A percentile compares a stretch with the other conserved stretches of the same genome.
Conservation (phyloP, 2,329 filamentous ascomycete genomes). For the Chaetomiaceae sp. region DNA sequence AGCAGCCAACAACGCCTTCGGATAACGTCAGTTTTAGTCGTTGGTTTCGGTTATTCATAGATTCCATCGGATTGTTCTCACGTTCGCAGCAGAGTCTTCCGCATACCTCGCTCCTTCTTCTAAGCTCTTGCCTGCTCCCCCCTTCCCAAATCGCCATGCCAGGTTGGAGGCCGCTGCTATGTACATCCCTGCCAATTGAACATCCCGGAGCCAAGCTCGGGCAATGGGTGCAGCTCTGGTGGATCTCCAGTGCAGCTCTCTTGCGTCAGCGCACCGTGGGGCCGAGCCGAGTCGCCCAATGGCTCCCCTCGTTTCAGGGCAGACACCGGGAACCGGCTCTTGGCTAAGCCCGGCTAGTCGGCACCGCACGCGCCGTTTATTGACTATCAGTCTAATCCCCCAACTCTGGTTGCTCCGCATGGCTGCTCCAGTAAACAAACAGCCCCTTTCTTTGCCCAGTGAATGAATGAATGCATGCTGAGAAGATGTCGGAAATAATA, state of each 20-base stretch:
- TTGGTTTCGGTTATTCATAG: no score
- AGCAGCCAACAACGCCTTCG: no score
- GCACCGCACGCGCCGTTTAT: conserved; percentile 4
- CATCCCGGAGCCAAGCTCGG: background rate
- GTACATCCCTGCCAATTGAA: background rate
- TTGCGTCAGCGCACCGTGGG: conserved; percentile 4
- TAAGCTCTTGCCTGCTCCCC: background rate
- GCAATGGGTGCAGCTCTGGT: background rate
- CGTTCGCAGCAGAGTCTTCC: no score
- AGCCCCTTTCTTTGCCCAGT: background rate
- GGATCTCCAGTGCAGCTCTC: no score
- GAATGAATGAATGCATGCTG: no score
- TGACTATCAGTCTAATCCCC: no score
- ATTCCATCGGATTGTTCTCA: no score
- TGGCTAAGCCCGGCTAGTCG: conserved; percentile 10
- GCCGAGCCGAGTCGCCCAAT: background rate
- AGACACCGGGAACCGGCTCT: background rate
- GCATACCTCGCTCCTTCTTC: background rate
- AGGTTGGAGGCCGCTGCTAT: conserved; percentile 1
- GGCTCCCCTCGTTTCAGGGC: background rate
- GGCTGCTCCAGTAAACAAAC: background rate
- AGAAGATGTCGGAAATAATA: background rate
- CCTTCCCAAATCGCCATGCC: background rate
- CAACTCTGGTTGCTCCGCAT: background rate
- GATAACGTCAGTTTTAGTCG: no score